Evolutionary conservation across 2,329 filamentous ascomycete genomes (phyloP).

Genomic region (Colletotrichum brevisporum): DNA sequence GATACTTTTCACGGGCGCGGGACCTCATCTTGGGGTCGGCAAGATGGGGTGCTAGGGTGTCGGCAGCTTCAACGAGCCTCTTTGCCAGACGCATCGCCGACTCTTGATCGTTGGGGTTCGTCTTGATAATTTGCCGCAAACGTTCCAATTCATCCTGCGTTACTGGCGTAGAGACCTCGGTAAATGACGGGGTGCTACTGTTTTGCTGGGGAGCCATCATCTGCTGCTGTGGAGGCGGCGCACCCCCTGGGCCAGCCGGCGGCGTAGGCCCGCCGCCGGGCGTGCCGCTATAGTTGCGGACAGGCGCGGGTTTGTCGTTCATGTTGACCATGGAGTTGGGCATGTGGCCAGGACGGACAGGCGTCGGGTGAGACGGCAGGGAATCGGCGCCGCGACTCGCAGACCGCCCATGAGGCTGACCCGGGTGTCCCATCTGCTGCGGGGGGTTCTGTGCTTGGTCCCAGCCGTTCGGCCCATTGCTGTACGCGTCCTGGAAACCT

Average conservation of each 20-base stretch:
- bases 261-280: constrained; percentile 61
- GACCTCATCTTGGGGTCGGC: constrained; percentile 79
- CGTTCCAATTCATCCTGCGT: constrained; percentile 84
- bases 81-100: constrained; percentile 83
- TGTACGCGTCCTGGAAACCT: constrained; percentile 41
- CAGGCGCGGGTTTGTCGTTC: constrained; percentile 70
- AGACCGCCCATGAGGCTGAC: constrained; percentile 46
- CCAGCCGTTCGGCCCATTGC: constrained; percentile 40
- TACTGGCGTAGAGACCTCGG: constrained; percentile 65
- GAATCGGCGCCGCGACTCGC: constrained; percentile 58
- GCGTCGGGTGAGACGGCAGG: constrained; percentile 73
- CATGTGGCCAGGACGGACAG: constrained; percentile 74
- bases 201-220: constrained; percentile 45
- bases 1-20: constrained; percentile 85
- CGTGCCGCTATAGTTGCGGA: constrained; percentile 69
- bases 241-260: constrained; percentile 44
- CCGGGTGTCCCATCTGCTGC: constrained; percentile 39
- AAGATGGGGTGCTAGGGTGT: constrained; percentile 75
- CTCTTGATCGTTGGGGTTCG: constrained; percentile 79
- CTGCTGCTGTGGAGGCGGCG: constrained; percentile 55
- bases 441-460: constrained; percentile 26
- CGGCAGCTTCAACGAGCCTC: constrained; percentile 87
- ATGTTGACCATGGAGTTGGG: constrained; percentile 69
- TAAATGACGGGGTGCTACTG: constrained; percentile 19
- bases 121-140: constrained; percentile 77